Evolutionary conservation across 192 early-diverging fungal genomes (phyloP).

Genomic region (Phlyctochytrium planicorne): DNA sequence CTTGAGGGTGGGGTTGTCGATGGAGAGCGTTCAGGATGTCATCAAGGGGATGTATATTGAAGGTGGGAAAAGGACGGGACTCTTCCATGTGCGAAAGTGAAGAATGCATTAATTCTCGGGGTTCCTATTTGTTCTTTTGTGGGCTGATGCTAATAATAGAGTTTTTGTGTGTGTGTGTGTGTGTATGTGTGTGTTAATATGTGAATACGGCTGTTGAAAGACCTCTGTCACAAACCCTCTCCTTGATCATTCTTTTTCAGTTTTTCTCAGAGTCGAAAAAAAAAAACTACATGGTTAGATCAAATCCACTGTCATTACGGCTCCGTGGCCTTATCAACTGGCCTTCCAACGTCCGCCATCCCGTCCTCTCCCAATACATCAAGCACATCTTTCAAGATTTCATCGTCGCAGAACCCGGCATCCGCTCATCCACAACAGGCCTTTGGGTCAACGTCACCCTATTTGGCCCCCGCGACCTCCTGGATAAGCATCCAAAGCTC

Average conservation of each 20-base stretch:
- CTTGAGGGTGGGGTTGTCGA: constrained; percentile 24
- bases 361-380: constrained; percentile 43
- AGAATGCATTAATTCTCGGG: too few species aligned
- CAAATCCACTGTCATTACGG: constrained; percentile 47
- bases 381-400: constrained; percentile 51
- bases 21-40: constrained; percentile 32
- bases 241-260: too few species aligned
- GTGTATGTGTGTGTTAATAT: too few species aligned
- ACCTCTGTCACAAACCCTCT: too few species aligned
- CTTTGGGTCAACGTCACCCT: constrained; percentile 56
- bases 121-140: too few species aligned
- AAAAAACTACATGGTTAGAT: too few species aligned
- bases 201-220: too few species aligned
- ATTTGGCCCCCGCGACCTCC: constrained; percentile 7
- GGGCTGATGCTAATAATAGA: too few species aligned
- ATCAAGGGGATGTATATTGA: constrained; percentile 31
- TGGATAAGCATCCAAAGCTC: constrained; percentile 19
- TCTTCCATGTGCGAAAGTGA: too few species aligned
- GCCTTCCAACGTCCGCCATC: constrained; percentile 50
- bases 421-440: constrained; percentile 49
- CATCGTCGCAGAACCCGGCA: constrained; percentile 41
- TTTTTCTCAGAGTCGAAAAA: too few species aligned
- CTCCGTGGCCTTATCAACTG: constrained; percentile 49
- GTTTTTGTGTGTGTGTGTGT: too few species aligned
- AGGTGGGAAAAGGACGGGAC: constrained; percentile 17